phyloP scores from a whole-genome alignment of 1,284 basidiomycete species.

The Melampsora abietis-canadensis region DNA sequence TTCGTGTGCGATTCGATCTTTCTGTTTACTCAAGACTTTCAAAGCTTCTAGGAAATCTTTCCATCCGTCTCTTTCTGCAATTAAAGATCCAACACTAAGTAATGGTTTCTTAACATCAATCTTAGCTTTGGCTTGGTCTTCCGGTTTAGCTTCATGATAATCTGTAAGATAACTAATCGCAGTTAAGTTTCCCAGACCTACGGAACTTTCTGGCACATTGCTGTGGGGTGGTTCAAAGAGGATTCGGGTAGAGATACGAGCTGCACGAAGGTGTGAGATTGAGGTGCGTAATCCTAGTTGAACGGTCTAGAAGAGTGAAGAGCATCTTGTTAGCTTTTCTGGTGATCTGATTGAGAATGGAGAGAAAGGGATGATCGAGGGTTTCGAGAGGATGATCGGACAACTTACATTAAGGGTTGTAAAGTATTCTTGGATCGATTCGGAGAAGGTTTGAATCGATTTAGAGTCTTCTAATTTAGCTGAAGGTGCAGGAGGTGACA shows the following conservation, averaged over 20 bases:
- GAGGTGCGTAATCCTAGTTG: conserved; percentile 26
- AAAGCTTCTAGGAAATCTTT: conserved; percentile 6
- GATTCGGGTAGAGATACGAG: conserved; percentile 29
- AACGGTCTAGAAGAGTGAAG: neutral
- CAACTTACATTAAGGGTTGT: conserved; percentile 15
- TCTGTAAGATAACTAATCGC: neutral
- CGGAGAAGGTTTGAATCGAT: conserved; percentile 7
- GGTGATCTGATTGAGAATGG: neutral
- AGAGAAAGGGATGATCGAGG: neutral
- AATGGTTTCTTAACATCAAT: too few relatives aligned
- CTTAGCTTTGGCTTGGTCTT: neutral
- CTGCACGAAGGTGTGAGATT: conserved; percentile 21
- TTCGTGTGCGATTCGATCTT: too few relatives aligned
- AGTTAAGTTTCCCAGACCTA: conserved; percentile 21
- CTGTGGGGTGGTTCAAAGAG: conserved; percentile 27
- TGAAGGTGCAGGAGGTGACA: neutral
- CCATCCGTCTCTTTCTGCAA: conserved; percentile 20
- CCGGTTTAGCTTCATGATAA: neutral
- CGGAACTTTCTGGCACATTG: conserved; percentile 6
- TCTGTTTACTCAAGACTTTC: neutral
- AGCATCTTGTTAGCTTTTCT: neutral
- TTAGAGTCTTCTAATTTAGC: neutral
- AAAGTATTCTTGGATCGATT: conserved; percentile 20
- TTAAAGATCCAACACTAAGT: conserved; percentile 4
- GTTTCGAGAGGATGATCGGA: neutral